These are phyloP conservation scores for Tulasnella sp. DNA, from an alignment of 768 basidiomycete species.

Conservation along the genomic window DNA sequence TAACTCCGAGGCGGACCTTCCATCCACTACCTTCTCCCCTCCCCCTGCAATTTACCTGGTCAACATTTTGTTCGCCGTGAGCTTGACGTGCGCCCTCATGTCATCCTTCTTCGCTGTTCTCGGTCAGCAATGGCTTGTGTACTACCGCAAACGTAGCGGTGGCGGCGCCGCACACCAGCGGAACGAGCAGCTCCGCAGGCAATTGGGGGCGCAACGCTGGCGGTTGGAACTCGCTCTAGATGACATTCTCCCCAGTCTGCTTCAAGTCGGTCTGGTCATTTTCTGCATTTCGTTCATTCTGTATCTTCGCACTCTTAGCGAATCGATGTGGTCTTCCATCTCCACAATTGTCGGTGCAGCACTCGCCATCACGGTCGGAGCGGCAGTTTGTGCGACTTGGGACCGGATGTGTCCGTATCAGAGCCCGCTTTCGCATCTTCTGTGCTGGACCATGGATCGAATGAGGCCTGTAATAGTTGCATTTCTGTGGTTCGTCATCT, in stretches of 20 bases:
- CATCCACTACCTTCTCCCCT: not conserved
- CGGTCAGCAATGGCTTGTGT: not conserved
- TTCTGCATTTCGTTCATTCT: not conserved
- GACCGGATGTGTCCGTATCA: constrained; percentile 14
- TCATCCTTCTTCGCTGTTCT: not conserved
- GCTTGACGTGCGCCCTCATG: not conserved
- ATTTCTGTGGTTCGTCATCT: not conserved
- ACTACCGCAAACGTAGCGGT: not conserved
- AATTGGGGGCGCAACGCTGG: not conserved
- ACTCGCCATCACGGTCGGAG: not conserved
- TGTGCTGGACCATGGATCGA: not conserved
- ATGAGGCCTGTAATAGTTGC: not conserved
- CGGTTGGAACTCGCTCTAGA: not conserved
- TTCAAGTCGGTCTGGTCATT: not conserved
- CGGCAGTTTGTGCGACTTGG: not conserved
- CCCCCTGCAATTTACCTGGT: not conserved
- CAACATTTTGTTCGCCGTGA: not conserved
- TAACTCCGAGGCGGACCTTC: not conserved
- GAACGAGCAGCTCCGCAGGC: not conserved
- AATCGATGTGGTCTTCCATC: not conserved
- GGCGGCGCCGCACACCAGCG: not conserved
- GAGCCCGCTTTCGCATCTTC: not conserved
- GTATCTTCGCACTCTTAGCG: not conserved
- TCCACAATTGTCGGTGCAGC: not conserved
- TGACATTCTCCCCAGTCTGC: not conserved